Evolutionary conservation across 2,329 filamentous ascomycete species (phyloP).

Genomic region (Drechslerella dactyloides): DNA sequence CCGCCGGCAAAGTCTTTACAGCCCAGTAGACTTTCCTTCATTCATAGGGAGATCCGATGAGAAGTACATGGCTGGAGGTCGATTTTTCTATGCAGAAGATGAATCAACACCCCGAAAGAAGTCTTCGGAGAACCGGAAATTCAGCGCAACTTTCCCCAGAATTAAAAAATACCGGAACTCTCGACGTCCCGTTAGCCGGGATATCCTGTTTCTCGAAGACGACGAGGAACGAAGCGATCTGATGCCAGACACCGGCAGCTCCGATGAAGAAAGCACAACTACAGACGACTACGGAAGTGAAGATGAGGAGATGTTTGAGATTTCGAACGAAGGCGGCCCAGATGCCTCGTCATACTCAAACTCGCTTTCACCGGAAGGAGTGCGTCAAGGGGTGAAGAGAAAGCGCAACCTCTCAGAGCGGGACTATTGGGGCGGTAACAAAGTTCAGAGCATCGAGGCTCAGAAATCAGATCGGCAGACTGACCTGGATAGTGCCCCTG

Average conservation of each 20-base stretch:
- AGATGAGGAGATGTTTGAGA: constrained; percentile 46
- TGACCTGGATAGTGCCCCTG: constrained; percentile 27
- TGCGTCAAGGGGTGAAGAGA: constrained; percentile 39
- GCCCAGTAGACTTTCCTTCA: constrained; percentile 54
- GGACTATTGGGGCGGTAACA: constrained; percentile 44
- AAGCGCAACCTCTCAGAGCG: constrained; percentile 28
- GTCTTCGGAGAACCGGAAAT: constrained; percentile 15
- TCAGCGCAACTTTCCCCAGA: constrained; percentile 42
- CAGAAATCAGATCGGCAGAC: constrained; percentile 19
- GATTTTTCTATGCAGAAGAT: constrained; percentile 53
- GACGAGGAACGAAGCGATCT: constrained; percentile 40
- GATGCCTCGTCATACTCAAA: constrained; percentile 46
- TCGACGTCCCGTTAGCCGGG: constrained; percentile 31
- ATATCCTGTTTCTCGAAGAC: constrained; percentile 46
- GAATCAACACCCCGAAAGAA: constrained; percentile 26
- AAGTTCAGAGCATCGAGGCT: constrained; percentile 32
- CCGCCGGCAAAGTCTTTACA: constrained; percentile 54
- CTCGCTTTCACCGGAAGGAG: constrained; percentile 38
- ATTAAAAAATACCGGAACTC: constrained; percentile 46
- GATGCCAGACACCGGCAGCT: constrained; percentile 39
- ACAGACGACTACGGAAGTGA: constrained; percentile 46
- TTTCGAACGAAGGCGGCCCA: constrained; percentile 26
- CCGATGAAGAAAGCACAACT: constrained; percentile 39
- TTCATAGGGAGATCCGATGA: constrained; percentile 54
- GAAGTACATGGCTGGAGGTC: constrained; percentile 55